phyloP scores from a whole-genome alignment of 441 rosid genomes.

The Euphorbia neoarborescens region DNA sequence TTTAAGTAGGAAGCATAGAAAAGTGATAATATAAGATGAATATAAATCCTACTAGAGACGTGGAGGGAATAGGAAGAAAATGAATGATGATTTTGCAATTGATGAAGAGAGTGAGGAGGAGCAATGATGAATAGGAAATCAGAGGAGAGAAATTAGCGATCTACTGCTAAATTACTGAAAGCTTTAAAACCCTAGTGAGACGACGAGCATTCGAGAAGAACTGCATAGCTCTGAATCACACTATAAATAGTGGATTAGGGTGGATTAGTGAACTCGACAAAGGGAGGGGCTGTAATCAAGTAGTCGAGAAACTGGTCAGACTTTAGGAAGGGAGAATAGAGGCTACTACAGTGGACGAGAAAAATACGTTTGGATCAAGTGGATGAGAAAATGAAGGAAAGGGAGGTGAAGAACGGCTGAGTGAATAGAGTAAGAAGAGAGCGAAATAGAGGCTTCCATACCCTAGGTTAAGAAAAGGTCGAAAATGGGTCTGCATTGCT shows the following conservation, averaged over 20 bases:
- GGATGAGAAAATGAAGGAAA: too few relatives aligned
- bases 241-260: conserved; percentile 1
- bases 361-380: too few relatives aligned
- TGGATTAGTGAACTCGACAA: conserved; percentile 8
- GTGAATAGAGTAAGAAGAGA: too few relatives aligned
- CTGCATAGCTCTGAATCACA: conserved; percentile 33
- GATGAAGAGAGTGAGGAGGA: conserved; percentile 19
- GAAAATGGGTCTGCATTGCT: too few relatives aligned
- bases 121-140: conserved; percentile 22
- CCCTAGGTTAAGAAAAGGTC: too few relatives aligned
- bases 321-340: conserved; percentile 12
- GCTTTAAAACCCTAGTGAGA: conserved; percentile 33
- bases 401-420: too few relatives aligned
- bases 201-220: conserved; percentile 37
- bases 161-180: conserved; percentile 20
- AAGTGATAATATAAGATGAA: neutral
- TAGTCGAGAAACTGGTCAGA: conserved; percentile 7
- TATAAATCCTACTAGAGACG: conserved; percentile 30
- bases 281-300: neutral
- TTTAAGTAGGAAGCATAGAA: neutral
- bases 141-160: conserved; percentile 24
- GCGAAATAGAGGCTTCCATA: too few relatives aligned
- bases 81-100: conserved; percentile 19
- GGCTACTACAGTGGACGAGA: too few relatives aligned
- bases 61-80: conserved; percentile 19